A percentile compares a stretch with the other conserved stretches of the same genome.
Conservation (phyloP, 495 filamentous ascomycete genomes). For the Hypomontagnella monticulosa region DNA sequence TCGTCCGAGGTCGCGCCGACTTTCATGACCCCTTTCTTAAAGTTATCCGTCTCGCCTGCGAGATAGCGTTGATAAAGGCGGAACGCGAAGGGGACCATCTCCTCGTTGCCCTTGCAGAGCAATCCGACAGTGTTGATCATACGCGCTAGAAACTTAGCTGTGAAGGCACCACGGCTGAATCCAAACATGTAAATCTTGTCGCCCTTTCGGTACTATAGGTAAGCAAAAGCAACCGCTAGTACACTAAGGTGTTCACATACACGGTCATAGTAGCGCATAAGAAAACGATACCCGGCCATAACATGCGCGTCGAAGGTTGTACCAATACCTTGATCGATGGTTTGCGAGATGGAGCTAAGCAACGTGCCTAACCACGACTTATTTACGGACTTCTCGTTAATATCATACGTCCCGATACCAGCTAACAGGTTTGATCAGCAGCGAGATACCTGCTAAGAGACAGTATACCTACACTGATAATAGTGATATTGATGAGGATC, state of each 20-base stretch:
- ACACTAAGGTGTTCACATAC: conserved; percentile 18
- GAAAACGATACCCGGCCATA: conserved; percentile 58
- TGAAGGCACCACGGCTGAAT: conserved; percentile 61
- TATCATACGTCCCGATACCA: conserved; percentile 52
- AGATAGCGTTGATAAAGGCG: conserved; percentile 41
- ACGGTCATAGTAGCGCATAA: conserved; percentile 54
- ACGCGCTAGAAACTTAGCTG: conserved; percentile 59
- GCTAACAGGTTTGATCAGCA: conserved; percentile 26
- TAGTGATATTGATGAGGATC: conserved; percentile 50
- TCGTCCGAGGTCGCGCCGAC: conserved; percentile 1
- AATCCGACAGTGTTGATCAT: conserved; percentile 58
- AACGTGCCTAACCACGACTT: conserved; percentile 40
- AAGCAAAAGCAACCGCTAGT: background rate
- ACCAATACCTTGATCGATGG: conserved; percentile 51
- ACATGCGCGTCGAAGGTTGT: conserved; percentile 58
- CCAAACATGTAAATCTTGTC: conserved; percentile 61
- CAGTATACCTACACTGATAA: conserved; percentile 33
- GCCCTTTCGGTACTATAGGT: conserved; percentile 31
- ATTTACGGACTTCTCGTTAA: conserved; percentile 41
- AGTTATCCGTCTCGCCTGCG: conserved; percentile 39
- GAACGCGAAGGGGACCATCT: conserved; percentile 47
- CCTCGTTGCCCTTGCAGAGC: conserved; percentile 58
- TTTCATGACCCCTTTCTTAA: conserved; percentile 20
- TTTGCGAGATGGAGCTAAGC: conserved; percentile 35
- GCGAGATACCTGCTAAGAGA: conserved; percentile 24